Evolutionary conservation across 257 asterid species (phyloP), one percentile per base, ranked within the genome.

Genomic region (Solanum microdontum): DNA sequence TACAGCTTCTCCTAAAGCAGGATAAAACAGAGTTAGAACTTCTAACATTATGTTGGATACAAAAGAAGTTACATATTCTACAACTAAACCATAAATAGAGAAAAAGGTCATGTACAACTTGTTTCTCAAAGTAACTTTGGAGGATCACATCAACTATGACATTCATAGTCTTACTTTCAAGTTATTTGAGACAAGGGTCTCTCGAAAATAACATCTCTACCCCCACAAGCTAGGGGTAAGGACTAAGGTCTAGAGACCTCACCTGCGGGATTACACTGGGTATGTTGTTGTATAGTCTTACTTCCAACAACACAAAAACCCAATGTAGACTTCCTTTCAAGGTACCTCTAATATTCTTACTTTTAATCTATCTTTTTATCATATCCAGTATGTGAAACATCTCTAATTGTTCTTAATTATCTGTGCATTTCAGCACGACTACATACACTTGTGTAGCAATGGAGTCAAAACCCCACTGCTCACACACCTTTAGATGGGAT

Each of bases 381-480:
- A 21, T 21, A 40, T 39, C 39, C 43, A 34, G 39, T 39, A 9
- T 11, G 28, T 24, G 64, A 7, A 36, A 40, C 45, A 73, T 6
- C 45, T 55, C 62, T 55, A 17, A 15, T 19, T 55, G 66, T 55
- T 19, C 66, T 55, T 55, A 55, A 19, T 55, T 55, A 17, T 55
- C 24, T 19, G 66, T 51, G 66, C 66, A 55, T 55, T 55, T 7
- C 66, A 55, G 66, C 66, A 19, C n/a, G 11, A 19, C 66, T 55
- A 19, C 66, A 55, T 55, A 55, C 2, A 19, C 66, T 55, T 55
- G 24, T 55, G 24, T 55, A 55, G 66, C 93, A 21, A 85, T 90
- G 86, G 89, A 88, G 77, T 21, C 89, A 84, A 30, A 91, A 88
- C 45, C 91, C 93, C 23, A 86, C 21, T 9, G 89, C 90, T 17